A percentile compares a stretch with the other conserved stretches of the same genome.
Conservation (phyloP, 2,329 filamentous ascomycete species). For the Colletotrichum echinochloae region DNA sequence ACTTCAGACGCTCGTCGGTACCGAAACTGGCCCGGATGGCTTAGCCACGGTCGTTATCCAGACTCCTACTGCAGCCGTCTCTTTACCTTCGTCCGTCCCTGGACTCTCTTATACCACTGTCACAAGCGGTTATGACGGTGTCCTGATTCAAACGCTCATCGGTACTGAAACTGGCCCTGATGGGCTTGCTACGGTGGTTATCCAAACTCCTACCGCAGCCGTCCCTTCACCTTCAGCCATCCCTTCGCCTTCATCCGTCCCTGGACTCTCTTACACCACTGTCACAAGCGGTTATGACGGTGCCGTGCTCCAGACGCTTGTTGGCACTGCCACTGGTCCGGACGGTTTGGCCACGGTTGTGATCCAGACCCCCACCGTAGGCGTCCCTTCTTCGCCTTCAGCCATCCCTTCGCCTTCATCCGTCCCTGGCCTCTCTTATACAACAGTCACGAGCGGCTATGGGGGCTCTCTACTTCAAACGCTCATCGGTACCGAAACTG, state of each 20-base stretch:
- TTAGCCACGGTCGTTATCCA: background rate
- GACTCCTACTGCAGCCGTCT: background rate
- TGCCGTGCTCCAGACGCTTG: background rate
- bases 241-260: too few relatives aligned
- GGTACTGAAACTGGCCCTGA: too few relatives aligned
- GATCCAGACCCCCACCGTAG: background rate
- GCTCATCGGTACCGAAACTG: background rate
- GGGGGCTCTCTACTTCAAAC: background rate
- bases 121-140: slow-evolving; percentile 3
- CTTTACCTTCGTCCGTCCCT: background rate
- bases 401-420: background rate
- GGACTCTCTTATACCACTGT: background rate
- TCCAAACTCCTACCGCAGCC: slow-evolving; percentile 3
- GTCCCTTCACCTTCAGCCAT: background rate
- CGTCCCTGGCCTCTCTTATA: background rate
- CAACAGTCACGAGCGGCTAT: background rate
- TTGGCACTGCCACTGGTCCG: background rate
- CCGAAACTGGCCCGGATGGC: background rate
- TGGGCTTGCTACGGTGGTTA: slow-evolving; percentile 18
- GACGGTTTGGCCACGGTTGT: background rate
- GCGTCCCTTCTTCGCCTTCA: background rate
- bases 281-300: background rate
- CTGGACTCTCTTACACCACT: background rate
- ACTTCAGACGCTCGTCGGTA: background rate
- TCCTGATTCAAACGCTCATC: background rate